These are phyloP conservation scores for Arabidopsis thaliana DNA, from an alignment of 345 rosid genomes.

Conservation along the genomic window TAIR10.1 NC_003076.8:23287001-23287500, in stretches of 20 bases:
- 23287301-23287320: slow-evolving; percentile 79
- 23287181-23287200: slow-evolving; percentile 87
- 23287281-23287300: slow-evolving; percentile 86
- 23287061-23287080: background rate
- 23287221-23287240: slow-evolving; percentile 46
- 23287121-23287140: slow-evolving; percentile 76
- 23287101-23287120: slow-evolving; percentile 88
- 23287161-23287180: slow-evolving; percentile 84
- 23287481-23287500: slow-evolving; percentile 52
- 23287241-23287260: slow-evolving; percentile 75
- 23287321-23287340: slow-evolving; percentile 36
- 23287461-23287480: slow-evolving; percentile 66
- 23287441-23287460: slow-evolving; percentile 63
- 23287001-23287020: background rate
- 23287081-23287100: slow-evolving; percentile 45
- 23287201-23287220: slow-evolving; percentile 86
- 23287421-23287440: slow-evolving; percentile 62
- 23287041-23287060: background rate
- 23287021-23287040: background rate
- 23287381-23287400: slow-evolving; percentile 50
- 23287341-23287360: slow-evolving; percentile 45
- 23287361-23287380: slow-evolving; percentile 19
- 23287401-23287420: slow-evolving; percentile 52
- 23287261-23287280: slow-evolving; percentile 69
- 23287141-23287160: slow-evolving; percentile 84